Conservation (phyloP, 2,329 filamentous ascomycete species). For the Alternaria sp. region DNA sequence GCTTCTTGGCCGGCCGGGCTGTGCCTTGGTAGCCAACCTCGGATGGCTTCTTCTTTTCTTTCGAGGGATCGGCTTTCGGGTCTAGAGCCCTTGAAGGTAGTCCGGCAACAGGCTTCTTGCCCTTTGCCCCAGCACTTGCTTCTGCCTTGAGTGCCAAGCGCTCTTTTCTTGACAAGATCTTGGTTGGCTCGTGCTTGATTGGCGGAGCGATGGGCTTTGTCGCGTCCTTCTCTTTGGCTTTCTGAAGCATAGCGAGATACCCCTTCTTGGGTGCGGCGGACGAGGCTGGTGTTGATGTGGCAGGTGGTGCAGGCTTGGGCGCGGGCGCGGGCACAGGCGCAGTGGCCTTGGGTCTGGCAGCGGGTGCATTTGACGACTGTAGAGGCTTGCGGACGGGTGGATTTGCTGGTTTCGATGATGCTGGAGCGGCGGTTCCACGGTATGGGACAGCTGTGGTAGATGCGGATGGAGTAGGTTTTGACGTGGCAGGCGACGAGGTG, state of each 20-base stretch:
- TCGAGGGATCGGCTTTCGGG: conserved; percentile 35
- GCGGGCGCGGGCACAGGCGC: conserved; percentile 30
- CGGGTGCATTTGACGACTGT: conserved; percentile 23
- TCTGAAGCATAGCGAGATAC: conserved; percentile 76
- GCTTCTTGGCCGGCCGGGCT: conserved; percentile 52
- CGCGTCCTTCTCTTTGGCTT: conserved; percentile 68
- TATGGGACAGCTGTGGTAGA: conserved; percentile 43
- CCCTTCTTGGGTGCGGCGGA: conserved; percentile 70
- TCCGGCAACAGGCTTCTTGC: conserved; percentile 41
- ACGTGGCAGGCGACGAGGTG: conserved; percentile 29
- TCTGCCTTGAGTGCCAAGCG: conserved; percentile 57
- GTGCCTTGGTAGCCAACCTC: conserved; percentile 59
- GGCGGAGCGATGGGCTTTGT: conserved; percentile 64
- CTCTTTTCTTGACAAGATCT: conserved; percentile 68
- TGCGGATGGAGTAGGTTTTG: conserved; percentile 33
- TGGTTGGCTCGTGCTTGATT: conserved; percentile 77
- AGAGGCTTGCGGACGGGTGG: conserved; percentile 36
- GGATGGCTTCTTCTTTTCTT: conserved; percentile 49
- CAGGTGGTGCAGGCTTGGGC: conserved; percentile 29
- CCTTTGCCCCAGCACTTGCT: conserved; percentile 49
- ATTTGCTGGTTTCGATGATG: conserved; percentile 33
- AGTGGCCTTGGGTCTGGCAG: conserved; percentile 29
- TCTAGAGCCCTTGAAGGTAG: conserved; percentile 23
- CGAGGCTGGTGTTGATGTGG: conserved; percentile 33
- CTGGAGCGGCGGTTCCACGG: conserved; percentile 47